A percentile compares a stretch with the other conserved stretches of the same genome.
phyloP scores from a whole-genome alignment of 805 yeast genomes.

The Isabelozyma gotoi region DNA sequence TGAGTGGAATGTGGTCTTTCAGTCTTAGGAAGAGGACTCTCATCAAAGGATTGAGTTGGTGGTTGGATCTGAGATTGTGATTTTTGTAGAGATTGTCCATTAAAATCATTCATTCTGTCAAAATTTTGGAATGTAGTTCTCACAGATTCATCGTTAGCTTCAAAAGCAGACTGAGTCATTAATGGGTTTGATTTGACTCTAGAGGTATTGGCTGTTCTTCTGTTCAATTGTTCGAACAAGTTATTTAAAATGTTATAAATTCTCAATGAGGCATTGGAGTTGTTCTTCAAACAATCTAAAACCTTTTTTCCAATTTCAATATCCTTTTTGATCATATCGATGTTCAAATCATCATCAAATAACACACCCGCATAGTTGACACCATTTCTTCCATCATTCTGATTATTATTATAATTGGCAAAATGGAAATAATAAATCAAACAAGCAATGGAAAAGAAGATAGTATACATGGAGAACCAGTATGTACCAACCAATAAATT shows the following conservation, averaged over 20 bases:
- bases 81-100: neutral
- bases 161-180: constrained; percentile 3
- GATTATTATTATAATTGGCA: constrained; percentile 33
- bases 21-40: neutral
- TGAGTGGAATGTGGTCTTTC: neutral
- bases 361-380: constrained; percentile 44
- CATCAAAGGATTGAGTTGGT: too few relatives aligned
- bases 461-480: constrained; percentile 89
- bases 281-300: constrained; percentile 66
- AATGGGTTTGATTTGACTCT: constrained; percentile 9
- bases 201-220: constrained; percentile 58
- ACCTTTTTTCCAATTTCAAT: constrained; percentile 82
- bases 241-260: constrained; percentile 78
- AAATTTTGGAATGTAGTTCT: constrained; percentile 26
- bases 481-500: constrained; percentile 78
- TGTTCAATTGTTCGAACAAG: constrained; percentile 75
- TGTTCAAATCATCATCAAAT: constrained; percentile 45
- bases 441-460: constrained; percentile 86
- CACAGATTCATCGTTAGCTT: constrained; percentile 15
- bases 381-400: constrained; percentile 19
- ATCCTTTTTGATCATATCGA: constrained; percentile 66
- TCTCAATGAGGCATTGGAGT: constrained; percentile 74
- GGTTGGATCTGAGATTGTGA: neutral
- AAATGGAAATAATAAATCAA: constrained; percentile 75
- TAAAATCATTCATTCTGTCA: constrained; percentile 26